Conservation (phyloP, 805 yeast species). For the Metschnikowia proteae region DNA sequence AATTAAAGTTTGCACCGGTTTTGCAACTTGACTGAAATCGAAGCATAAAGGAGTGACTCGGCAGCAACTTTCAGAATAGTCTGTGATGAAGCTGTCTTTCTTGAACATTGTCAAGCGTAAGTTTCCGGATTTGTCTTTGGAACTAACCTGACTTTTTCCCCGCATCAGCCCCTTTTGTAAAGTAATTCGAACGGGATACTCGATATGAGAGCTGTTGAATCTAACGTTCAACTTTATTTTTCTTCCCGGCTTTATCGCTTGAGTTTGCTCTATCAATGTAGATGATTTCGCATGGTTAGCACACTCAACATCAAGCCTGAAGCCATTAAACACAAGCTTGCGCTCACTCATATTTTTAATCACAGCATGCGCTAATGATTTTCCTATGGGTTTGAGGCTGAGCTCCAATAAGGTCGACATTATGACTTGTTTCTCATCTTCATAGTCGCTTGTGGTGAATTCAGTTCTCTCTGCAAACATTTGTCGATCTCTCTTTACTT, state of each 20-base stretch:
- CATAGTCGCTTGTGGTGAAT: background rate
- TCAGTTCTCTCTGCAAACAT: background rate
- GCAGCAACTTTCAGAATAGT: background rate
- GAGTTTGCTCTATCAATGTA: conserved; percentile 28
- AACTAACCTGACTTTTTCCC: background rate
- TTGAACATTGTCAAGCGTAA: background rate
- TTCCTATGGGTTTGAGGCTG: conserved; percentile 25
- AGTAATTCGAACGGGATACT: conserved; percentile 30
- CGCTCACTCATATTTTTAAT: conserved; percentile 27
- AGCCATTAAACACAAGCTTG: conserved; percentile 28
- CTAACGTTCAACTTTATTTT: conserved; percentile 32
- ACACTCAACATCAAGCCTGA: conserved; percentile 28
- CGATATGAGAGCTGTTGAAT: conserved; percentile 28
- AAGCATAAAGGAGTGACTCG: background rate
- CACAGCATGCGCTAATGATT: conserved; percentile 28
- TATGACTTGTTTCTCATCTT: background rate
- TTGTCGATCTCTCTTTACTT: background rate
- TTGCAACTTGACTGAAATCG: background rate
- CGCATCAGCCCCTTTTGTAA: conserved; percentile 21
- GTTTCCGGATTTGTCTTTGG: background rate
- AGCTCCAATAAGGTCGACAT: background rate
- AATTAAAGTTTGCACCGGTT: background rate
- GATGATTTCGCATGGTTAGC: conserved; percentile 25
- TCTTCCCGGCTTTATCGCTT: conserved; percentile 31
- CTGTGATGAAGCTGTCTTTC: background rate